phyloP scores from a whole-genome alignment of 1,284 basidiomycete species.

The Athelia sp. region DNA sequence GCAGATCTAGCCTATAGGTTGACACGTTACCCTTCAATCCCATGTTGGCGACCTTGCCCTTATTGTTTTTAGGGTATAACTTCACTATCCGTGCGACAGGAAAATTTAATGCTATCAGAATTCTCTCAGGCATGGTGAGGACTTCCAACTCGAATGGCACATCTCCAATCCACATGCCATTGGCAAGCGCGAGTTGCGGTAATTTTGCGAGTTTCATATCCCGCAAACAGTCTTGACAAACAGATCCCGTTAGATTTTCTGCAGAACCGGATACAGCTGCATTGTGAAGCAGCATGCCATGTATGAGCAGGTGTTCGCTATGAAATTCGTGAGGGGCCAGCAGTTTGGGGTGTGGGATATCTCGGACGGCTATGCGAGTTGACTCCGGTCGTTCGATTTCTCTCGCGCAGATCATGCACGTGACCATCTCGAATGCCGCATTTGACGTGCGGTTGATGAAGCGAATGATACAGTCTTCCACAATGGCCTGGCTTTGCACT shows the following conservation, averaged over 20 bases:
- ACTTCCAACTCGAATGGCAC: conserved; percentile 17
- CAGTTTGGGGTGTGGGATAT: neutral
- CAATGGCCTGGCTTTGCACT: neutral
- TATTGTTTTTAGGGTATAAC: conserved; percentile 20
- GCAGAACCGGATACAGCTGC: neutral
- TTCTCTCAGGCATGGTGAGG: conserved; percentile 21
- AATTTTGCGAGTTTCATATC: conserved; percentile 5
- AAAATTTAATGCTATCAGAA: conserved; percentile 22
- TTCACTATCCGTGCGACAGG: conserved; percentile 27
- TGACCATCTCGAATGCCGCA: neutral
- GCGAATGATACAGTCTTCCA: neutral
- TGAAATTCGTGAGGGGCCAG: neutral
- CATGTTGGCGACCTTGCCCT: conserved; percentile 1
- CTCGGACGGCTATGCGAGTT: neutral
- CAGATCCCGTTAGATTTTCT: neutral
- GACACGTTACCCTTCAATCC: conserved; percentile 17
- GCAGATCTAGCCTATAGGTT: conserved; percentile 9
- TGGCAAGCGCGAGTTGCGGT: conserved; percentile 23
- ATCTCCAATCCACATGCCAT: conserved; percentile 29
- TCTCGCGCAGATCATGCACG: neutral
- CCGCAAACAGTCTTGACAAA: conserved; percentile 5
- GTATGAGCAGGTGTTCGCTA: neutral
- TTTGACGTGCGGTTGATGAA: neutral
- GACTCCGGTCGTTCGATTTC: neutral
- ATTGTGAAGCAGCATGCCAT: neutral